Evolutionary conservation across 2,329 filamentous ascomycete species (phyloP).

Genomic region (Cytospora leucostoma): DNA sequence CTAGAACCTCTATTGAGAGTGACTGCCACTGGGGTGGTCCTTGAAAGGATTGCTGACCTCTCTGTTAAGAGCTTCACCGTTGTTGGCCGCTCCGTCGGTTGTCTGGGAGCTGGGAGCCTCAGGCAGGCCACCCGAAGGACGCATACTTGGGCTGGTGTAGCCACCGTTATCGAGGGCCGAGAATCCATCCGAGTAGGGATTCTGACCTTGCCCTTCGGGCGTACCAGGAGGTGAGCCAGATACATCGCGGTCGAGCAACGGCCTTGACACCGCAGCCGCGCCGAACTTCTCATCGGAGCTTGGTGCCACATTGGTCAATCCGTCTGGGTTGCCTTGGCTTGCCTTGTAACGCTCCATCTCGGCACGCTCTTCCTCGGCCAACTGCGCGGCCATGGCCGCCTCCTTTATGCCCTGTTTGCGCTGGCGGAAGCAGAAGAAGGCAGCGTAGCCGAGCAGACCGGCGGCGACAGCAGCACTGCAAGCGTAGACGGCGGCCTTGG

Average conservation of each 20-base stretch:
- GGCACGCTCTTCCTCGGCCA: slow-evolving; percentile 49
- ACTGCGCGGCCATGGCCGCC: slow-evolving; percentile 48
- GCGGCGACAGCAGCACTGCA: slow-evolving; percentile 48
- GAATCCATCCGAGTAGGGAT: slow-evolving; percentile 26
- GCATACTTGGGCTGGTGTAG: slow-evolving; percentile 7
- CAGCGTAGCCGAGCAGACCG: slow-evolving; percentile 43
- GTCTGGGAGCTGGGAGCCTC: slow-evolving; percentile 2
- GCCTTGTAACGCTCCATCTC: slow-evolving; percentile 54
- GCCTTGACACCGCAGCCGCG: slow-evolving; percentile 14
- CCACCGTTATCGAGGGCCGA: slow-evolving; percentile 18
- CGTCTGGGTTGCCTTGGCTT: slow-evolving; percentile 51
- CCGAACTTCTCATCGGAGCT: slow-evolving; percentile 22
- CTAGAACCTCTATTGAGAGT: slow-evolving; percentile 6
- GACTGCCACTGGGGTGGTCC: neutral
- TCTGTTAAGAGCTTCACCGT: neutral
- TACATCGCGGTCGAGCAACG: slow-evolving; percentile 17
- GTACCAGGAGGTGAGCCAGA: slow-evolving; percentile 22
- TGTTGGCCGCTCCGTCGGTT: neutral
- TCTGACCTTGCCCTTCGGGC: slow-evolving; percentile 8
- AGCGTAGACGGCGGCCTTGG: slow-evolving; percentile 57
- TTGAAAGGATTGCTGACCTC: neutral
- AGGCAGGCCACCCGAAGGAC: slow-evolving; percentile 6
- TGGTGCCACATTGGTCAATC: slow-evolving; percentile 40
- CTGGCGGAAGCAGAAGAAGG: slow-evolving; percentile 59
- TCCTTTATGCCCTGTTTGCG: slow-evolving; percentile 54